Evolutionary conservation across 306 rosid species (phyloP).

Genomic region (Cicer pinnatifidum): DNA sequence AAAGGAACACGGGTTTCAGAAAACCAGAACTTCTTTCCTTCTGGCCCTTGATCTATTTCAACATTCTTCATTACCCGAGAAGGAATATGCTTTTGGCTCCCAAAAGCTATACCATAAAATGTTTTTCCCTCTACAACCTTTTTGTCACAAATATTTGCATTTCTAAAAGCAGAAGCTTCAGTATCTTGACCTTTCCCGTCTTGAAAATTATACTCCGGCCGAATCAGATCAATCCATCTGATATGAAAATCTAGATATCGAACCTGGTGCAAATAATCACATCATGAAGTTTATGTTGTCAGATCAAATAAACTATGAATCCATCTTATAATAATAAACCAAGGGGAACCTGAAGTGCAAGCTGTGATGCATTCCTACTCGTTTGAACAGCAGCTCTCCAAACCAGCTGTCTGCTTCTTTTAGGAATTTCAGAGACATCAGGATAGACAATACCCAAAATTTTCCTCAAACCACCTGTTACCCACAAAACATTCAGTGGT

Average conservation of each 20-base stretch:
- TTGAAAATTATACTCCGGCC: conserved; percentile 74
- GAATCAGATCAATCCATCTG: conserved; percentile 87
- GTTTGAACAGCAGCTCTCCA: conserved; percentile 93
- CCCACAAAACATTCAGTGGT: conserved; percentile 42
- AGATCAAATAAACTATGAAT: conserved; percentile 34
- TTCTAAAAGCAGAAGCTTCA: conserved; percentile 81
- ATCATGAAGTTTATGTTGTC: conserved; percentile 32
- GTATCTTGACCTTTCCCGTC: conserved; percentile 81
- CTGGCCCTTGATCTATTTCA: conserved; percentile 63
- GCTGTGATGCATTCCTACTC: conserved; percentile 79
- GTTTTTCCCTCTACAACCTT: conserved; percentile 52
- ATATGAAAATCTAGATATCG: conserved; percentile 76
- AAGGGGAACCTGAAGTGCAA: conserved; percentile 77
- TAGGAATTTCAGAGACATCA: conserved; percentile 81
- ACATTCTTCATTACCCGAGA: conserved; percentile 82
- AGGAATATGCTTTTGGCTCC: conserved; percentile 88
- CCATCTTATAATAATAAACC: conserved; percentile 23
- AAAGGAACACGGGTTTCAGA: conserved; percentile 75
- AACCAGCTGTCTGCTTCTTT: conserved; percentile 74
- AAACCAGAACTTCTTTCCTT: conserved; percentile 79
- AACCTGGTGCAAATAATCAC: conserved; percentile 69
- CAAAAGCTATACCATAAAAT: conserved; percentile 73
- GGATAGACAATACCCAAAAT: conserved; percentile 68
- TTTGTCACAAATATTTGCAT: conserved; percentile 71
- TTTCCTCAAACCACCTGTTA: conserved; percentile 73